Base-by-base conservation (phyloP, 2,329 filamentous ascomycete genomes). In the Penicillium digitatum region DNA sequence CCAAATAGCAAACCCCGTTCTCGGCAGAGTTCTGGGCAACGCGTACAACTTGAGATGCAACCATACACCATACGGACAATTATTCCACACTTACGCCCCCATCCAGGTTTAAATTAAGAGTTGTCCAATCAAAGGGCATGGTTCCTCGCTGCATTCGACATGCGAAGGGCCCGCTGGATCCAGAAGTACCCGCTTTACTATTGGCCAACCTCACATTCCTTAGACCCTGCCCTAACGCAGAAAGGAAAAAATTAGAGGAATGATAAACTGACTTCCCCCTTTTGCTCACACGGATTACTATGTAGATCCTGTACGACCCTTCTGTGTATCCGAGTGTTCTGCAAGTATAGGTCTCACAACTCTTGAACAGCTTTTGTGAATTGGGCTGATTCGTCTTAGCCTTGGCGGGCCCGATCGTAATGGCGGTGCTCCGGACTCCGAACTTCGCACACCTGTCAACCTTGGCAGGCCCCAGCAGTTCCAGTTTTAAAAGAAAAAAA, bases 91-190 rank as follows among this genome's bases (percentile, higher is more conserved):
- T 31, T 31, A 31, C 8, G 20, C 39, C 11, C 51, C 45, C 48
- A 37, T 24, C 48, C 40, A 39, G 29, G 37, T 24, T 38, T 34
- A 48, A 48, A 40, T 53, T 48, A 43, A 49, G 45, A 54, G 29
- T 43, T n/a, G 20, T 14, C 37, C 9, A 40, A 31, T 27, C 27
- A 27, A 22, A 24, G 9, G 18, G 2, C 5, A 22, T 22, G 3
- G 31, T 35, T 14, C 27, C 12, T 48, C 46, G 11, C 26, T 40
- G 35, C 26, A 40, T 20, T 51, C 31, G n/a, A 35, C 18, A 22
- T 6, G 7, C 10, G 18, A 35, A 18, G 16, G 38, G 1, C 22
- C 29, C 26, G 47, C 45, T 27, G 37, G 32, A 37, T 43, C 38
- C 48, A 50, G 48, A 20, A 14, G n/a, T 37, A 5, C 7, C 5